Evolutionary conservation across 345 rosid genomes (phyloP).

Genomic region (Brassica napus): Da-Ae NC_063436.1:6583001-6583500

Average conservation of each 20-base stretch:
- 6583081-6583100: not conserved
- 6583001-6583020: slow-evolving; percentile 75
- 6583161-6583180: slow-evolving; percentile 86
- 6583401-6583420: not conserved
- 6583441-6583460: too few relatives aligned
- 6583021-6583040: slow-evolving; percentile 83
- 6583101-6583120: not conserved
- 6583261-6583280: slow-evolving; percentile 68
- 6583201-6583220: slow-evolving; percentile 51
- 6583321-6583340: not conserved
- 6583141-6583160: slow-evolving; percentile 87
- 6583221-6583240: slow-evolving; percentile 92
- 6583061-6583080: slow-evolving; percentile 55
- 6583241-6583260: slow-evolving; percentile 74
- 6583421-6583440: not conserved
- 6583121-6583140: slow-evolving; percentile 29
- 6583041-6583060: slow-evolving; percentile 84
- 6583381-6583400: not conserved
- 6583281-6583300: slow-evolving; percentile 58
- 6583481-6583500: not conserved
- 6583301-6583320: not conserved
- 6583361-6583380: not conserved
- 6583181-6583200: slow-evolving; percentile 69
- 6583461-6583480: too few relatives aligned
- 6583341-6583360: not conserved